These are phyloP conservation scores for Phylloboletellus chloephorus DNA, from an alignment of 1,284 basidiomycete species.

Conservation along the genomic window DNA sequence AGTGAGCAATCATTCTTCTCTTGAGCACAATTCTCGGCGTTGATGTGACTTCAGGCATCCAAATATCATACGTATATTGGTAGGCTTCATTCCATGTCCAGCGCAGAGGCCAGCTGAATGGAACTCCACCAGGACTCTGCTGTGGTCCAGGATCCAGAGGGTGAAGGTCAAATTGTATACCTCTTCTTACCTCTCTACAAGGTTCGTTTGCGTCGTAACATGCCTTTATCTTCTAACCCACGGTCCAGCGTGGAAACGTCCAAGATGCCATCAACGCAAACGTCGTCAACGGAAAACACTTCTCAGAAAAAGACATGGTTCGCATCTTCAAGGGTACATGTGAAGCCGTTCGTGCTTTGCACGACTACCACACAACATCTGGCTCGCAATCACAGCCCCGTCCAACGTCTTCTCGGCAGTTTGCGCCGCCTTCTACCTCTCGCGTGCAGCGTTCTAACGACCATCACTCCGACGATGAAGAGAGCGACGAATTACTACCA, in stretches of 20 bases:
- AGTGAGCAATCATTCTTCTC: conserved; percentile 44
- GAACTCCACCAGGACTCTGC: conserved; percentile 69
- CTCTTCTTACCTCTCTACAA: conserved; percentile 88
- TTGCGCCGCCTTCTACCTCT: conserved; percentile 24
- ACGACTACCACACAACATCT: conserved; percentile 63
- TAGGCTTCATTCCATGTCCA: conserved; percentile 28
- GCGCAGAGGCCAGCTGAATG: background rate
- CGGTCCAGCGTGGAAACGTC: conserved; percentile 73
- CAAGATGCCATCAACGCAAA: conserved; percentile 93
- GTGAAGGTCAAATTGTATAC: conserved; percentile 94
- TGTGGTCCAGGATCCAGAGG: conserved; percentile 86
- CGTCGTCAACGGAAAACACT: conserved; percentile 76
- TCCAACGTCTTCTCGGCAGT: conserved; percentile 17
- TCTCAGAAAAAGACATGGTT: conserved; percentile 86
- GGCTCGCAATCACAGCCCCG: conserved; percentile 32
- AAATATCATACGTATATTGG: conserved; percentile 84
- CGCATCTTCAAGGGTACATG: conserved; percentile 91
- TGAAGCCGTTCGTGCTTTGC: conserved; percentile 90
- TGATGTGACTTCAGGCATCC: conserved; percentile 56
- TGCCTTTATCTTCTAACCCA: conserved; percentile 11
- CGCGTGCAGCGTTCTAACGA: conserved; percentile 17
- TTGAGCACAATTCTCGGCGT: conserved; percentile 1
- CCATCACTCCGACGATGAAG: conserved; percentile 39
- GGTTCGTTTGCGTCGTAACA: conserved; percentile 34
- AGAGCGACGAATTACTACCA: conserved; percentile 55